Conservation (phyloP, 306 rosid species). For the Sesbania bispinosa region DNA sequence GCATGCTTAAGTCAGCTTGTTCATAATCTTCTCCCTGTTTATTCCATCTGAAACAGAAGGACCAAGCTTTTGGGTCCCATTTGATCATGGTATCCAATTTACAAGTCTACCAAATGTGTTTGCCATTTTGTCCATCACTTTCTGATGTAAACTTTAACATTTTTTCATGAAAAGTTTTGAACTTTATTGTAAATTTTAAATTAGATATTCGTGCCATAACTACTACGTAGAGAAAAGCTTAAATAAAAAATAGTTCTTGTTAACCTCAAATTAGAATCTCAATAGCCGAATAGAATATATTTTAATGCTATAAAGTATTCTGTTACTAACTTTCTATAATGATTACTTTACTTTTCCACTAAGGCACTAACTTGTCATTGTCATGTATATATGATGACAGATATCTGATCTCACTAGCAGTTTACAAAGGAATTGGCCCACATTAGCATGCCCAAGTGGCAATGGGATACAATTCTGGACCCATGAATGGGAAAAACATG, state of each 20-base stretch:
- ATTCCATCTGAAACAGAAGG: no score
- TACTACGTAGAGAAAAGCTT: not conserved
- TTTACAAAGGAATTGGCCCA: constrained; percentile 60
- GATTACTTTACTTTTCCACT: not conserved
- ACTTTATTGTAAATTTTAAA: not conserved
- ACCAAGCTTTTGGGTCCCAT: not conserved
- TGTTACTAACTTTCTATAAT: not conserved
- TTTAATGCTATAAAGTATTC: not conserved
- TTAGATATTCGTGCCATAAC: not conserved
- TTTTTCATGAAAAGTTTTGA: constrained; percentile 7
- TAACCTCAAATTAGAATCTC: not conserved
- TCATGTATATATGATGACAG: constrained; percentile 24
- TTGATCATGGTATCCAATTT: not conserved
- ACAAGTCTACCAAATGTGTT: not conserved
- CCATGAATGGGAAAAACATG: constrained; percentile 81
- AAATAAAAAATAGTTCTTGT: not conserved
- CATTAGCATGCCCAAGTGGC: constrained; percentile 71
- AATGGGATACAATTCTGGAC: constrained; percentile 55
- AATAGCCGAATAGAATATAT: not conserved
- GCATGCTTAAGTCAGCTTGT: no score
- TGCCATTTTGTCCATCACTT: not conserved
- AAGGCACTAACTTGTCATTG: not conserved
- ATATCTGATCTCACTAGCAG: constrained; percentile 21
- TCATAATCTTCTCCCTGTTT: no score
- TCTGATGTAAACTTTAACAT: not conserved